Evolutionary conservation across 768 basidiomycete genomes (phyloP), one percentile per base, ranked within the genome.

Genomic region (Russula earlei): DNA sequence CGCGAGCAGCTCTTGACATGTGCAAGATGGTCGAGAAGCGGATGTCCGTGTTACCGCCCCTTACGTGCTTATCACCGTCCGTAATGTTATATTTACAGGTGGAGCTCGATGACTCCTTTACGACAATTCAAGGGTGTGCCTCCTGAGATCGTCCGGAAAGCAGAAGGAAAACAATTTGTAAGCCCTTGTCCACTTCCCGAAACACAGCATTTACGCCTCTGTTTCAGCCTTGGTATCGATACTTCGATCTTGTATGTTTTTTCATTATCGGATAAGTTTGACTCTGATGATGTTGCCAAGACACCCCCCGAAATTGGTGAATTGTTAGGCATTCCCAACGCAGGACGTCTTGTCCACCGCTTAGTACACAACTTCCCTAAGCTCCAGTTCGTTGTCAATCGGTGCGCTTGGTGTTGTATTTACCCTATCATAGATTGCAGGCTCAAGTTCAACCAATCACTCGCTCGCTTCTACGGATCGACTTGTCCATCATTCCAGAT

Each of bases 361-460:
- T 81, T 97, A 8, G 94, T 98, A 0, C 95, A 99, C 63, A 90
- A 78, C 64, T 98, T 99, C 83, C 96, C 96, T 0, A 95, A 95
- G 67, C 77, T 96, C 25, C 90, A 91, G 84, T 87, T 65, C 7
- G 83, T 75, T 1, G 20, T 63, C 4, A 19, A 19, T 19, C 5
- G 4, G 29, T 10, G 7, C 1, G 4, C 14, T 22, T 49, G 36
- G 9, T 1, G 25, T 43, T 47, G 27, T 27, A 47, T 41, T 46
- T 50, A 46, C 25, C 25, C 45, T 17, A 5, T 15, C 49, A 24
- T 60, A 90, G 87, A 63, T 73, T 99, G 12, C 87, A 95, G 68
- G 95, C 96, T 0, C 91, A 96, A 66, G 95, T 98, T 0, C 91
- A 96, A 64, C 96, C 95, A 0, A 92, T 99, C 65, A 98, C 96